Evolutionary conservation across 768 basidiomycete genomes (phyloP), one percentile per base, ranked within the genome.

Genomic region (Mycena pura): DNA sequence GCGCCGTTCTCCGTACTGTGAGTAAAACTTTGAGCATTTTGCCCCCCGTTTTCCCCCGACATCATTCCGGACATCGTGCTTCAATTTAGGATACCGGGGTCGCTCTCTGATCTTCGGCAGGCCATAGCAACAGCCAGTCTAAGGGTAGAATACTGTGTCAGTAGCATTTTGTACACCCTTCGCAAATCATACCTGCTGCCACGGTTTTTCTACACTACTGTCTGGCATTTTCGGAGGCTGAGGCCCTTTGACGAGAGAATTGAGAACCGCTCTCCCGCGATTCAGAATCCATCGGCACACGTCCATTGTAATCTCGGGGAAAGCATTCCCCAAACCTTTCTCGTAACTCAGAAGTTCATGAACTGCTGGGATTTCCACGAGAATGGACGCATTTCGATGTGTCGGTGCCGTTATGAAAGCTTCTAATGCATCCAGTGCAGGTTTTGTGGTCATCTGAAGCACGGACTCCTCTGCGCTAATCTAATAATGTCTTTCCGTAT

Each of bases 381-480:
- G n/a, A 2, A 36, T n/a, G 1, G 55, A 48, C 1, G 32, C 55
- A 48, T 29, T 43, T 2, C 1, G 6, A 2, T 0, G 6, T 19
- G 28, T 54, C 0, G 38, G 52, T 9, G 3, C 10, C 2, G 25
- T 1, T 15, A 44, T 21, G 34, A 32, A 52, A 11, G 22, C 13
- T 22, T 31, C 40, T 2, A 54, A 21, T 10, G 22, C 19, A 14
- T 54, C 22, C 19, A 54, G 17, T 0, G 52, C 41, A 3, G 28
- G 9, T 5, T 2, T 1, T 8, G 13, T 54, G 2, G 41, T 19
- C 40, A 54, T 32, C 13, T 54, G 52, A 15, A 54, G 52, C 1
- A 54, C 52, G 2, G 52, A 54, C 21, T 54, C 52, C 9, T 54
- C 40, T n/a, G n/a, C n/a, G n/a, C n/a, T n/a, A n/a, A n/a, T n/a